Evolutionary conservation across 176 grass and related monocot genomes (phyloP), one percentile per base, ranked within the genome.

Genomic region (Puccinellia tenuiflora): DNA sequence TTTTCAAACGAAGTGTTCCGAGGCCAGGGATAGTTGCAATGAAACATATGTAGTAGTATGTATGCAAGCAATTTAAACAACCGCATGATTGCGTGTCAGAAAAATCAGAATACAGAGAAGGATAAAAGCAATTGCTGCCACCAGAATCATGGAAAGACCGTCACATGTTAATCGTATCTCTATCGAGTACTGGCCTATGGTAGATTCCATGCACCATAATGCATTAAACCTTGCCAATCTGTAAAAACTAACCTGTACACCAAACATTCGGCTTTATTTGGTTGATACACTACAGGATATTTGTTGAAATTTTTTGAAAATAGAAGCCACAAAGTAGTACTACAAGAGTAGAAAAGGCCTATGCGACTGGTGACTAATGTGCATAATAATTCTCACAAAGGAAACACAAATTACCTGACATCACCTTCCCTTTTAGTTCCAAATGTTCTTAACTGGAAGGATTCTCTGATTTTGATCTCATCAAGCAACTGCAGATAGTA

Each of bases 401-500:
- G 43, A 62, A 2, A 51, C 21, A 1, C 5, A 56, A 79, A 75
- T 82, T 86, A 98, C 96, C 96, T 95, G 63, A 95, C 84, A 86
- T 95, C 90, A 51, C 86, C 72, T 91, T 98, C 96, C 63, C 92
- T 91, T 82, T 95, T 98, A 81, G 92, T 98, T 80, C 96, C 92
- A 81, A 98, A 90, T 56, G 92, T 95, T n/a, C 96, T 83, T 37
- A 98, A 63, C 61, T 98, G 96, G 71, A 98, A 91, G 51, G 92
- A 91, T 82, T 95, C 92, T 85, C 92, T 93, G 21, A 95, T 93
- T 90, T 92, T 98, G 76, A 95, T 98, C 83, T 98, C 96, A 89
- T 98, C 96, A 84, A 98, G 90, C 82, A 98, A 90, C 64, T 98
- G 96, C 39, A 95, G 85, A 88, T 98, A 98, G 79, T 95, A 95